Evolutionary conservation across 1,284 basidiomycete species (phyloP).

Genomic region (Wallemia hederae): DNA sequence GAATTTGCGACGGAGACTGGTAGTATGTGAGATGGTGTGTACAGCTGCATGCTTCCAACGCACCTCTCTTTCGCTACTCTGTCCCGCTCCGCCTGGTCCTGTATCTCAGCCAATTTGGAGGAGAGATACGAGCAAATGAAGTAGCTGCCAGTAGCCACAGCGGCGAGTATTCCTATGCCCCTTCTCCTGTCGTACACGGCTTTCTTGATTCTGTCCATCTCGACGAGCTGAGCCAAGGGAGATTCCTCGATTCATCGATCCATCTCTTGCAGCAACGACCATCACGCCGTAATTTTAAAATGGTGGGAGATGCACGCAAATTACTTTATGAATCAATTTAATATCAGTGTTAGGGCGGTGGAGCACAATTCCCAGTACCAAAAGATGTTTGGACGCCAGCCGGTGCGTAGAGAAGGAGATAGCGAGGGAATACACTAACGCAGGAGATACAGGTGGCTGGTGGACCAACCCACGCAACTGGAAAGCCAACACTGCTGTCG

Average conservation of each 20-base stretch:
- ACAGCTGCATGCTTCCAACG: background rate
- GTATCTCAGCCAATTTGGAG: background rate
- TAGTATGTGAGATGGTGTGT: background rate
- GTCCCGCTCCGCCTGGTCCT: background rate
- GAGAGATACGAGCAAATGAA: background rate
- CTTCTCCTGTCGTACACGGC: background rate
- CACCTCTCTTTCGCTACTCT: background rate
- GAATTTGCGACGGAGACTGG: background rate
- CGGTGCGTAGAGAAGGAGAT: slow-evolving; percentile 6
- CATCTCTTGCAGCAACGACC: background rate
- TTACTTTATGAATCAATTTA: background rate
- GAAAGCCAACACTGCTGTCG: slow-evolving; percentile 22
- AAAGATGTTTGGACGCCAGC: slow-evolving; percentile 15
- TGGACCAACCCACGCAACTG: slow-evolving; percentile 26
- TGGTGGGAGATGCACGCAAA: background rate
- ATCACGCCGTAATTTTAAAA: background rate
- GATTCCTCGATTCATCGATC: too few species aligned
- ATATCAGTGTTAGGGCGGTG: slow-evolving; percentile 10
- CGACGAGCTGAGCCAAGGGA: background rate
- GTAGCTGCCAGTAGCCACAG: background rate
- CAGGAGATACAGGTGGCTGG: slow-evolving; percentile 20
- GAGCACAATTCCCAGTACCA: slow-evolving; percentile 13
- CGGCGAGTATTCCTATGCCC: background rate
- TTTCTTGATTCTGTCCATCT: background rate
- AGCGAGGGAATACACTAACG: background rate